Evolutionary conservation across 2,329 filamentous ascomycete genomes (phyloP).

Genomic region (Fusarium buharicum): DNA sequence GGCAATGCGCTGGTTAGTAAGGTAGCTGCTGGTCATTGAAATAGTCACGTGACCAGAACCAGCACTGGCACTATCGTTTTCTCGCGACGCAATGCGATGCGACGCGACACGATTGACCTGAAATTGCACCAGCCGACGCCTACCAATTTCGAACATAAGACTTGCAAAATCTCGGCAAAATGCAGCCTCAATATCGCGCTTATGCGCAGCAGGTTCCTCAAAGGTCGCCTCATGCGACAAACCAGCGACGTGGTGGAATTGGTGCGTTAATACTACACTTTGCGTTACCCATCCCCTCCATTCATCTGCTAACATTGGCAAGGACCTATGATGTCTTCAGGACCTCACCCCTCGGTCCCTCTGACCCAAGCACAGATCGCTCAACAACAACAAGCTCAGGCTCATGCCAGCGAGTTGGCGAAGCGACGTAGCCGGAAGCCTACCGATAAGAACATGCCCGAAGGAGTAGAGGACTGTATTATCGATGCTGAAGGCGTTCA

Average conservation of each 20-base stretch:
- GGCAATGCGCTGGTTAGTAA: neutral
- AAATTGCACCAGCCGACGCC: constrained; percentile 25
- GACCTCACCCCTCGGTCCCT: constrained; percentile 61
- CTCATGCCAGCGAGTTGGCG: constrained; percentile 70
- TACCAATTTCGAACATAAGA: constrained; percentile 19
- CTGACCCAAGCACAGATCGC: constrained; percentile 65
- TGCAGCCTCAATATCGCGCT: constrained; percentile 65
- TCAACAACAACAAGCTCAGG: constrained; percentile 62
- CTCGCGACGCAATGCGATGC: constrained; percentile 36
- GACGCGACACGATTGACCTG: constrained; percentile 44
- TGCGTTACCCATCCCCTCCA: constrained; percentile 10
- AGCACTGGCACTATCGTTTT: constrained; percentile 28
- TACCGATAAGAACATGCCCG: constrained; percentile 93
- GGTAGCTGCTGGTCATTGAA: neutral
- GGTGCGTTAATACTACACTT: constrained; percentile 52
- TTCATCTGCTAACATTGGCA: constrained; percentile 28
- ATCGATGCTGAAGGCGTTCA: constrained; percentile 80
- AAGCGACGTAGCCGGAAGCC: constrained; percentile 88
- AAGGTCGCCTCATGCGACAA: constrained; percentile 59
- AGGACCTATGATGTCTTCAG: constrained; percentile 68
- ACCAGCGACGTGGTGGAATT: constrained; percentile 64
- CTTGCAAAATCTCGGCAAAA: constrained; percentile 41
- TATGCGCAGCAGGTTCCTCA: constrained; percentile 63
- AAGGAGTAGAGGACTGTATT: constrained; percentile 84
- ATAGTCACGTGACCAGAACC: constrained; percentile 37